A percentile compares a stretch with the other conserved stretches of the same genome.
These are phyloP conservation scores for Agrocybe chaxingu DNA, from an alignment of 768 basidiomycete genomes.

Conservation along the genomic window DNA sequence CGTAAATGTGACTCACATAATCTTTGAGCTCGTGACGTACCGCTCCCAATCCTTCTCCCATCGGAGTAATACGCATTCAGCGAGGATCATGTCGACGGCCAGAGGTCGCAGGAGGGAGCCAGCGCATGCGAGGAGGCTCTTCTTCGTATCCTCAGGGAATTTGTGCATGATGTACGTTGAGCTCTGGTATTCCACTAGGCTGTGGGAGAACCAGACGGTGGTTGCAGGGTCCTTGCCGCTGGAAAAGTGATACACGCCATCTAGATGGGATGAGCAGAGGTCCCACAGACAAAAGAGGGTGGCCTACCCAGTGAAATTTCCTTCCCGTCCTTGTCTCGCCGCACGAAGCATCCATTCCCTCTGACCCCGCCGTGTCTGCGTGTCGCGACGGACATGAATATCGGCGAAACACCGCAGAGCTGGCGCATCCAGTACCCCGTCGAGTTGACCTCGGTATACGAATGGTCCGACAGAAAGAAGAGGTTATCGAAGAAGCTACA, in stretches of 20 bases:
- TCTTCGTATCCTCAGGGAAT: background rate
- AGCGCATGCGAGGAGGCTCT: background rate
- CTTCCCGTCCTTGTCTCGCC: background rate
- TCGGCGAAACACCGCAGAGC: conserved; percentile 2
- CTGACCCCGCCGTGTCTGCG: background rate
- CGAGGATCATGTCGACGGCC: conserved; percentile 10
- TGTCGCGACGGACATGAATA: background rate
- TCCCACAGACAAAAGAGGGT: background rate
- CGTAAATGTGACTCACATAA: conserved; percentile 5
- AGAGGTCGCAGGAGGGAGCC: conserved; percentile 10
- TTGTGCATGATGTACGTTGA: conserved; percentile 4
- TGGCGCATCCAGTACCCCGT: conserved; percentile 6
- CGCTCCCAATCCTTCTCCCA: conserved; percentile 1
- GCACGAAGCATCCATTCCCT: conserved; percentile 1
- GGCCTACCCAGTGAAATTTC: background rate
- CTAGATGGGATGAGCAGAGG: background rate
- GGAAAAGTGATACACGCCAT: conserved; percentile 2
- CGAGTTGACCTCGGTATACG: background rate
- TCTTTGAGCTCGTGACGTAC: conserved; percentile 1
- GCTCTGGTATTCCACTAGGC: background rate
- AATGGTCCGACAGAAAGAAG: too few relatives aligned
- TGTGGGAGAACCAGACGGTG: conserved; percentile 7
- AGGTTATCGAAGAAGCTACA: too few relatives aligned
- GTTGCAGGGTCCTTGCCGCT: background rate
- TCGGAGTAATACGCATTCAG: conserved; percentile 1